phyloP scores from a whole-genome alignment of 2,329 filamentous ascomycete genomes.

The Claviceps quebecensis region DNA sequence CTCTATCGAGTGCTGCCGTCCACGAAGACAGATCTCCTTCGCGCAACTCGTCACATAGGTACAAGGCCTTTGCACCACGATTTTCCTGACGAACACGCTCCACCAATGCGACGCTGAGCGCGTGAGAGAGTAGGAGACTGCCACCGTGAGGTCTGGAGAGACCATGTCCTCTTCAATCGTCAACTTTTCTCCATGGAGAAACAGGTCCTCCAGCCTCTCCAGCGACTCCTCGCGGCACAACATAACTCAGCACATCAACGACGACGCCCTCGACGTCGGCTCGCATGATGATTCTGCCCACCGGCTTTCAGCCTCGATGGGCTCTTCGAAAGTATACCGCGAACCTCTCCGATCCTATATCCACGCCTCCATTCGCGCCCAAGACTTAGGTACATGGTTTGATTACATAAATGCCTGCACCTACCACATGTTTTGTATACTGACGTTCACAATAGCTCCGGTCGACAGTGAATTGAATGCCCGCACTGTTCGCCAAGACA shows the following conservation, averaged over 20 bases:
- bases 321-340: conserved; percentile 29
- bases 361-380: conserved; percentile 47
- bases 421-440: neutral
- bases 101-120: conserved; percentile 6
- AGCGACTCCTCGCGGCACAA: conserved; percentile 22
- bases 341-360: conserved; percentile 62
- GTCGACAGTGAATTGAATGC: conserved; percentile 62
- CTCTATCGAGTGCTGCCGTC: neutral
- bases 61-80: neutral
- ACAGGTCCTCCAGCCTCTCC: conserved; percentile 25
- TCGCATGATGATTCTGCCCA: conserved; percentile 9
- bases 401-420: neutral
- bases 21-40: neutral
- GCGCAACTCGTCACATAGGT: neutral
- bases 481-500: conserved; percentile 69
- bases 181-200: conserved; percentile 35
- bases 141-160: neutral
- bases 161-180: conserved; percentile 33
- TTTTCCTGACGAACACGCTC: conserved; percentile 7
- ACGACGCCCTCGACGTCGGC: conserved; percentile 15
- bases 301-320: conserved; percentile 26
- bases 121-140: neutral
- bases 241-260: conserved; percentile 12
- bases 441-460: conserved; percentile 23
- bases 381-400: conserved; percentile 33